phyloP scores from a whole-genome alignment of 495 filamentous ascomycete genomes.

The Hypoxylon crocopeplum region DNA sequence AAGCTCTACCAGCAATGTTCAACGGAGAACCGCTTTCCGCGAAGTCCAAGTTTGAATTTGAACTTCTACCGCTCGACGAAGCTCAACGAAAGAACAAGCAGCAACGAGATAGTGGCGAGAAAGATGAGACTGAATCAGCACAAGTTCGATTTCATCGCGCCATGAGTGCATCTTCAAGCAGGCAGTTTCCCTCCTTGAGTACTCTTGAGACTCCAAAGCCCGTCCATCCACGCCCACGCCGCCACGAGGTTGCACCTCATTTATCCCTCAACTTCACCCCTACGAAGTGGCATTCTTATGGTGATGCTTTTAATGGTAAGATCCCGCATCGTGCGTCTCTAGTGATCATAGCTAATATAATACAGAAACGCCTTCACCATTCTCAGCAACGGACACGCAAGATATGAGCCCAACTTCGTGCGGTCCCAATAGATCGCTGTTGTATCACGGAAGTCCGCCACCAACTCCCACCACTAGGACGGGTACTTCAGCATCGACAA shows the following conservation, averaged over 20 bases:
- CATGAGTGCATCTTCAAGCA: background rate
- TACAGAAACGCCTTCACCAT: constrained; percentile 14
- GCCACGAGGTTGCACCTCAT: background rate
- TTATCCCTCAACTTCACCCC: constrained; percentile 28
- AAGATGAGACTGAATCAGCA: constrained; percentile 25
- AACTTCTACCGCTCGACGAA: constrained; percentile 30
- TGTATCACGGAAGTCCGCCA: background rate
- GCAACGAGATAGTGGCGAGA: constrained; percentile 30
- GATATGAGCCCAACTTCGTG: background rate
- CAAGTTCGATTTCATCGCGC: constrained; percentile 1
- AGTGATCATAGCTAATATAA: constrained; percentile 7
- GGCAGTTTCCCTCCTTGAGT: background rate
- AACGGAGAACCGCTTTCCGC: background rate
- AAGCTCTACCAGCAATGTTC: background rate
- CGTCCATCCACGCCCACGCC: background rate
- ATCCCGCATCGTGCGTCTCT: background rate
- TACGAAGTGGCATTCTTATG: background rate
- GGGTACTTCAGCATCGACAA: background rate
- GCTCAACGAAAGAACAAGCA: constrained; percentile 24
- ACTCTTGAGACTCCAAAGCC: constrained; percentile 5
- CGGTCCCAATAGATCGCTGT: background rate
- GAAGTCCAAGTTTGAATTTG: constrained; percentile 36
- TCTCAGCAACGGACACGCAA: constrained; percentile 5
- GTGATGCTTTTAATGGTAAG: constrained; percentile 15
- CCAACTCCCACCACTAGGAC: background rate